Conservation (phyloP, 2,329 filamentous ascomycete genomes). For the Ophiostoma fasciatum region DNA sequence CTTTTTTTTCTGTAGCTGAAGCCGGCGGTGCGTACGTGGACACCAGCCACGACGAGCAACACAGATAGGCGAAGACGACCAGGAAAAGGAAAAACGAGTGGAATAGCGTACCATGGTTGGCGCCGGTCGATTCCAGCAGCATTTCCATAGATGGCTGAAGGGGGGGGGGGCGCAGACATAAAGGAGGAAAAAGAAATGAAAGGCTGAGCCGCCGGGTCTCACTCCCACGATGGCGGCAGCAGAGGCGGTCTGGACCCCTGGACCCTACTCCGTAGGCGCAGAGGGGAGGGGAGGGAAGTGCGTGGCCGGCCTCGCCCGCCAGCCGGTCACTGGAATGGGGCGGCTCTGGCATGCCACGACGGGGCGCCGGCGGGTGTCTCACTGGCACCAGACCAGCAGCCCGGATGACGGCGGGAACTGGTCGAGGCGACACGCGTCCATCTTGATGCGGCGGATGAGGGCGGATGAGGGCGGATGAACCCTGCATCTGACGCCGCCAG, state of each 20-base stretch:
- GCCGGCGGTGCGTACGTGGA: background rate
- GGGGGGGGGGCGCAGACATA: background rate
- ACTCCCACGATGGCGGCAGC: too few species aligned
- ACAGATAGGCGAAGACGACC: background rate
- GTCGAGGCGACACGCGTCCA: background rate
- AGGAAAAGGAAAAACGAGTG: background rate
- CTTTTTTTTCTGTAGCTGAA: constrained; percentile 1
- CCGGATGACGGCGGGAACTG: background rate
- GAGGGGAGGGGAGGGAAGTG: too few species aligned
- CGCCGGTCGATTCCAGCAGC: constrained; percentile 1
- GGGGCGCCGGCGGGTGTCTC: constrained; percentile 4
- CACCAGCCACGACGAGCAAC: constrained; percentile 3
- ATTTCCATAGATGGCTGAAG: constrained; percentile 6
- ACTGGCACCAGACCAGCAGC: background rate
- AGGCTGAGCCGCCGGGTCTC: background rate
- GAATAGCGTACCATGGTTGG: background rate
- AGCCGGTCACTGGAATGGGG: constrained; percentile 4
- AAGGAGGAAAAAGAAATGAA: background rate
- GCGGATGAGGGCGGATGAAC: too few species aligned
- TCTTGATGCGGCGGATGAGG: background rate
- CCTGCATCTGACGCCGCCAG: too few species aligned
- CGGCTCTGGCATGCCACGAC: background rate
- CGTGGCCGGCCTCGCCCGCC: background rate
- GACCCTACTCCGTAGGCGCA: too few species aligned
- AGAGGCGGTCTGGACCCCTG: background rate